Evolutionary conservation across 2,329 filamentous ascomycete species (phyloP).

Genomic region (Delphinella strobiligena): DNA sequence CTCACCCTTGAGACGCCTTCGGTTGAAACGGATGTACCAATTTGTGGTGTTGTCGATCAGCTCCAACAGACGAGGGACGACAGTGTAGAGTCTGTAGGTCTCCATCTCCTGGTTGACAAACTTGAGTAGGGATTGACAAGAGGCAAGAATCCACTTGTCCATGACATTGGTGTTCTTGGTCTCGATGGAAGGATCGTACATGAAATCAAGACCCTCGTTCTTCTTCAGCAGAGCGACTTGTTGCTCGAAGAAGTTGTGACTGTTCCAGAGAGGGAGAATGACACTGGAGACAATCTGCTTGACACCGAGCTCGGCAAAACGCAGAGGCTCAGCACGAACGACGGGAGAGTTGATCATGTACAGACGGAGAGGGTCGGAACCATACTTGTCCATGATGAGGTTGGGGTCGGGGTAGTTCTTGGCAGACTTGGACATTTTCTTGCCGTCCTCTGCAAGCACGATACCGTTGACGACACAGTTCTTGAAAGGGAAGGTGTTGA

Average conservation of each 20-base stretch:
- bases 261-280: slow-evolving; percentile 85
- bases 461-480: slow-evolving; percentile 97
- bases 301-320: slow-evolving; percentile 84
- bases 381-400: slow-evolving; percentile 75
- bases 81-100: slow-evolving; percentile 63
- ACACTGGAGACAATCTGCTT: slow-evolving; percentile 93
- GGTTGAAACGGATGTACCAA: slow-evolving; percentile 96
- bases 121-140: slow-evolving; percentile 78
- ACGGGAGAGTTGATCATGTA: slow-evolving; percentile 96
- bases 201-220: slow-evolving; percentile 61
- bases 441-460: slow-evolving; percentile 84
- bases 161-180: slow-evolving; percentile 79
- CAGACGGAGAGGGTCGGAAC: slow-evolving; percentile 83
- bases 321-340: slow-evolving; percentile 76
- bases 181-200: slow-evolving; percentile 66
- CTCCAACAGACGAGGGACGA: slow-evolving; percentile 61
- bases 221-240: slow-evolving; percentile 82
- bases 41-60: slow-evolving; percentile 94
- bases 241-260: slow-evolving; percentile 90
- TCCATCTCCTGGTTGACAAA: slow-evolving; percentile 92
- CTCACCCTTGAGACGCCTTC: slow-evolving; percentile 81
- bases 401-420: slow-evolving; percentile 91
- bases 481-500: slow-evolving; percentile 75
- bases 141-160: slow-evolving; percentile 90
- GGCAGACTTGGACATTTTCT: slow-evolving; percentile 96